Evolutionary conservation across 371 early-diverging fungal genomes (phyloP).

Genomic region (Mortierella sp.): DNA sequence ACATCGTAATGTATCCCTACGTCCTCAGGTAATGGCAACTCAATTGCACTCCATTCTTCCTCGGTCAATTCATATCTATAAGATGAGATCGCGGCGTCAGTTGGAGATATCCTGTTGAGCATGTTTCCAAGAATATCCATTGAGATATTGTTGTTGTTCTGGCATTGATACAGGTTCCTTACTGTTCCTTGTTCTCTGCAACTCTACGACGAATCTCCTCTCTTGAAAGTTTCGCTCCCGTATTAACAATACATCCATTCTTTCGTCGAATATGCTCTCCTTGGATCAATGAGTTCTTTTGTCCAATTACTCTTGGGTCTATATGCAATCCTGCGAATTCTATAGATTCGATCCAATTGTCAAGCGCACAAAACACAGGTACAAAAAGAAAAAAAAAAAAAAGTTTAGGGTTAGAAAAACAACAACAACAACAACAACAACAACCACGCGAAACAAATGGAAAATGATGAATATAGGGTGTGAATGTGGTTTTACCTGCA

Average conservation of each 20-base stretch:
- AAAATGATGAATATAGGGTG: neutral
- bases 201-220: slow-evolving; percentile 80
- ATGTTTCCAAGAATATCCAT: no score
- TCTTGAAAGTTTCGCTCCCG: slow-evolving; percentile 82
- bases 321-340: slow-evolving; percentile 94
- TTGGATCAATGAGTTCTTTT: slow-evolving; percentile 81
- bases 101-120: no score
- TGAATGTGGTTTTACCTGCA: slow-evolving; percentile 65
- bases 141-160: no score
- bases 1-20: slow-evolving; percentile 50
- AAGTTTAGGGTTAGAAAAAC: neutral
- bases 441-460: slow-evolving; percentile 3
- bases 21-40: slow-evolving; percentile 74
- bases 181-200: slow-evolving; percentile 79
- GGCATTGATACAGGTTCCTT: neutral
- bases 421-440: neutral
- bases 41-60: slow-evolving; percentile 75
- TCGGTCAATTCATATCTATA: slow-evolving; percentile 77
- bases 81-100: neutral
- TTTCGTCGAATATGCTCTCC: slow-evolving; percentile 89
- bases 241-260: slow-evolving; percentile 92
- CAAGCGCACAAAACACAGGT: no score
- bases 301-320: slow-evolving; percentile 87
- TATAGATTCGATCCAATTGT: slow-evolving; percentile 22
- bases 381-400: neutral